phyloP scores from a whole-genome alignment of 345 rosid species.

The Rhizophora mangle region DNA sequence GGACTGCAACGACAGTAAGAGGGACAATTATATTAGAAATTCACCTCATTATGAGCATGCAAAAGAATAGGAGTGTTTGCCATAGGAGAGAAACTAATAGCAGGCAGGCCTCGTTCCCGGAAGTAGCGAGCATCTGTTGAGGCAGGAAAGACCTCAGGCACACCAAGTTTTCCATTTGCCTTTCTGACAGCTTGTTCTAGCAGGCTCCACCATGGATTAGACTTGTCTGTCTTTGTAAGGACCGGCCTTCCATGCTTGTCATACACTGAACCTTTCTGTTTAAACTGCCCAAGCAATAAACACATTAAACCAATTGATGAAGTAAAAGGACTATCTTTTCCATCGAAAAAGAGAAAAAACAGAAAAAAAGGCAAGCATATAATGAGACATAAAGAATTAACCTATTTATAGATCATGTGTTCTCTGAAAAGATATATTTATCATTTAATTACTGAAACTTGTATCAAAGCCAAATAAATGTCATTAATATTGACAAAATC shows the following conservation, averaged over 20 bases:
- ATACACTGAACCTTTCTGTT: slow-evolving; percentile 47
- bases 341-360: background rate
- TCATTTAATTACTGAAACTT: background rate
- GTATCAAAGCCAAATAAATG: no score
- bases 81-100: slow-evolving; percentile 92
- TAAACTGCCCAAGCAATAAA: slow-evolving; percentile 64
- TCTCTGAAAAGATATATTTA: background rate
- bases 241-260: slow-evolving; percentile 49
- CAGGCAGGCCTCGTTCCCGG: slow-evolving; percentile 60
- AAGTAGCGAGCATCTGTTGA: slow-evolving; percentile 86
- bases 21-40: background rate
- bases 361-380: no score
- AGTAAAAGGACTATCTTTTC: background rate
- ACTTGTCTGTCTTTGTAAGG: slow-evolving; percentile 58
- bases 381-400: no score
- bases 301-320: slow-evolving; percentile 18
- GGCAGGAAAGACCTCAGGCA: slow-evolving; percentile 88
- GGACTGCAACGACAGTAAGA: background rate
- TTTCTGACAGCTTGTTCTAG: slow-evolving; percentile 70
- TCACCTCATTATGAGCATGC: slow-evolving; percentile 94
- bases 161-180: slow-evolving; percentile 63
- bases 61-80: slow-evolving; percentile 82
- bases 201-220: slow-evolving; percentile 89
- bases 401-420: no score
- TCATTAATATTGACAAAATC: no score